Percentiles rank a stretch among this genome's conserved stretches.
Conservation (phyloP, 2,329 filamentous ascomycete species). For the Ophiostoma angusticollis region DNA sequence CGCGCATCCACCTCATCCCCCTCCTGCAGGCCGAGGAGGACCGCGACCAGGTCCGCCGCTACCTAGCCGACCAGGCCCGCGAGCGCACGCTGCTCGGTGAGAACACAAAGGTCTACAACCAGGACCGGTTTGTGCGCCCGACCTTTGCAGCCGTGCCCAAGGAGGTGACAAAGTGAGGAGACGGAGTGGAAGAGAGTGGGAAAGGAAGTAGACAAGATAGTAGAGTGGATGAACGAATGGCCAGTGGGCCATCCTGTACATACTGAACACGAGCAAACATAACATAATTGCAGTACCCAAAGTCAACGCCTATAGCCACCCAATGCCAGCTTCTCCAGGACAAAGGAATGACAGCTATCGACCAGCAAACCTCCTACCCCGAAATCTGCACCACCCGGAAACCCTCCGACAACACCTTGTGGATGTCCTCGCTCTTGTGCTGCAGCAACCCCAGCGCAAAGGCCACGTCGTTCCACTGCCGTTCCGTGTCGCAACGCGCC, state of each 20-base stretch:
- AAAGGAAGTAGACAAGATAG: conserved; percentile 1
- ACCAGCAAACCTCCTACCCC: neutral
- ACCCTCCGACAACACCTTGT: conserved; percentile 60
- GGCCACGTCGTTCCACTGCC: conserved; percentile 95
- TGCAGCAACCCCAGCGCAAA: conserved; percentile 81
- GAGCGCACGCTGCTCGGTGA: conserved; percentile 84
- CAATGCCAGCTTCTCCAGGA: neutral
- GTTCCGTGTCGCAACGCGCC: conserved; percentile 73
- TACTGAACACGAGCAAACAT: neutral
- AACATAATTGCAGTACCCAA: neutral
- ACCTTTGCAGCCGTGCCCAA: conserved; percentile 64
- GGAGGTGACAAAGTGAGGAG: conserved; percentile 41
- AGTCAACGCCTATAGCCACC: too few relatives aligned
- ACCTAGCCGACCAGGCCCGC: conserved; percentile 73
- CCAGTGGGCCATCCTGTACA: neutral
- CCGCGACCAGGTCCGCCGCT: conserved; percentile 79
- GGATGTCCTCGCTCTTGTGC: conserved; percentile 86
- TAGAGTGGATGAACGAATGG: neutral
- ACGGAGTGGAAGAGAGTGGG: conserved; percentile 16
- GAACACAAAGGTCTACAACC: conserved; percentile 69
- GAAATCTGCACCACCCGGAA: conserved; percentile 56
- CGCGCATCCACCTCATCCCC: conserved; percentile 86
- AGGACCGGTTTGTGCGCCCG: conserved; percentile 76
- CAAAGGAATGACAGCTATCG: neutral
- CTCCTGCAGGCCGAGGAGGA: conserved; percentile 94